A percentile compares a stretch with the other conserved stretches of the same genome.
phyloP scores from a whole-genome alignment of 75 land plant genomes.

The Picea sitchensis region DNA sequence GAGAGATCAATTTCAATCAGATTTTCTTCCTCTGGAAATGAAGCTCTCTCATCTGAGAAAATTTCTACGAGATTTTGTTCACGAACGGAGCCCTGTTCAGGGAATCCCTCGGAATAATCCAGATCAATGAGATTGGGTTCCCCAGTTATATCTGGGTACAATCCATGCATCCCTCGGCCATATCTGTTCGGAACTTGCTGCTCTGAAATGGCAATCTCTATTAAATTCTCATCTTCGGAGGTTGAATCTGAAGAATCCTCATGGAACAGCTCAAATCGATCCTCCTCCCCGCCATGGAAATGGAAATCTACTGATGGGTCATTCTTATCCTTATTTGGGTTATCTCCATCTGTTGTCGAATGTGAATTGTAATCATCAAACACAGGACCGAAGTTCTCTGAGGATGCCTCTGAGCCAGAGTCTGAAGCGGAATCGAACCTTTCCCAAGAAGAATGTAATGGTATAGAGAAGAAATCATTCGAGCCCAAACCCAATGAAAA shows the following conservation, averaged over 20 bases:
- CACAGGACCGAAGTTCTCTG: not conserved
- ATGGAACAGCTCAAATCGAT: not conserved
- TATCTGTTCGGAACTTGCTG: not conserved
- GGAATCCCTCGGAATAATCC: constrained; percentile 1
- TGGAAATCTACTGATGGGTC: not conserved
- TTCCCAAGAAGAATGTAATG: not conserved
- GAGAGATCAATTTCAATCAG: constrained; percentile 12
- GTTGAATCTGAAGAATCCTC: not conserved
- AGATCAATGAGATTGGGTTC: constrained; percentile 11
- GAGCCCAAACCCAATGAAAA: not conserved
- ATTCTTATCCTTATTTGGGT: constrained; percentile 1
- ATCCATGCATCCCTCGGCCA: not conserved
- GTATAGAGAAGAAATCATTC: not conserved
- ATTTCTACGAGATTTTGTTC: not conserved
- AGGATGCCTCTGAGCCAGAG: constrained; percentile 6
- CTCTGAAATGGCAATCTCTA: constrained; percentile 3
- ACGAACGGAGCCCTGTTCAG: too few relatives aligned
- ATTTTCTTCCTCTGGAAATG: constrained; percentile 8
- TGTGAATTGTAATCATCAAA: not conserved
- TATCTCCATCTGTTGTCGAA: not conserved
- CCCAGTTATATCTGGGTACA: not conserved
- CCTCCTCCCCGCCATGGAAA: not conserved
- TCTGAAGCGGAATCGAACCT: constrained; percentile 9
- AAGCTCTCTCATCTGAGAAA: not conserved
- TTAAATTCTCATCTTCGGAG: constrained; percentile 2